phyloP scores from a whole-genome alignment of 179 eudicot genomes.

The Beta macrorhiza region DNA sequence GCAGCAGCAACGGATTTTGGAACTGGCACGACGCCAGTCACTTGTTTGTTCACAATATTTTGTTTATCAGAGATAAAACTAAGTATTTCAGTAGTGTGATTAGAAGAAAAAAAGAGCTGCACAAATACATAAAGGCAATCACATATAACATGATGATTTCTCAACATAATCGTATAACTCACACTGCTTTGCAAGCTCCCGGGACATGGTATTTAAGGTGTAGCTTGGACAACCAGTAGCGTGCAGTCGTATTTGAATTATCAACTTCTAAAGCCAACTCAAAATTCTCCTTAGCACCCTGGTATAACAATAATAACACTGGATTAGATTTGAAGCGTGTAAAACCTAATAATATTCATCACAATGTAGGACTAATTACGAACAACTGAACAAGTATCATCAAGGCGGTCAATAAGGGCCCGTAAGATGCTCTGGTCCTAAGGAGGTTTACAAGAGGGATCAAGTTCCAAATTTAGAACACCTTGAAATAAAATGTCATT shows the following conservation, averaged over 20 bases:
- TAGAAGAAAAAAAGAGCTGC: neutral
- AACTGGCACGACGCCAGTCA: neutral
- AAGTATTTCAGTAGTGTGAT: neutral
- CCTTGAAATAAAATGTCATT: neutral
- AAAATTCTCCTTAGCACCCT: slow-evolving; percentile 93
- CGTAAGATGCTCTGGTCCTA: neutral
- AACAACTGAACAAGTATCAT: neutral
- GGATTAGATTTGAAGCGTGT: neutral
- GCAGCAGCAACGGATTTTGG: neutral
- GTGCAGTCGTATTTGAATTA: slow-evolving; percentile 66
- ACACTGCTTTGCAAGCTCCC: slow-evolving; percentile 84
- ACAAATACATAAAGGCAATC: neutral
- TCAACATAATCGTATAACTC: slow-evolving; percentile 24
- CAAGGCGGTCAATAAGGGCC: neutral
- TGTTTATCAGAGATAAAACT: neutral
- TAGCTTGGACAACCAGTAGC: slow-evolving; percentile 72
- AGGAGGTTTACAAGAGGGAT: neutral
- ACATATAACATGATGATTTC: neutral
- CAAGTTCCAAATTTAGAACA: neutral
- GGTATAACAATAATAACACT: slow-evolving; percentile 12
- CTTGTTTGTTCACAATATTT: neutral
- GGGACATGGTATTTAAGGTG: slow-evolving; percentile 85
- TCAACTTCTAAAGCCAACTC: slow-evolving; percentile 91
- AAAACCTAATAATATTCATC: neutral
- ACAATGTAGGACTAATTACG: neutral